These are phyloP conservation scores for Citrus cavaleriei DNA, from an alignment of 345 rosid species.

Conservation along the genomic window DNA sequence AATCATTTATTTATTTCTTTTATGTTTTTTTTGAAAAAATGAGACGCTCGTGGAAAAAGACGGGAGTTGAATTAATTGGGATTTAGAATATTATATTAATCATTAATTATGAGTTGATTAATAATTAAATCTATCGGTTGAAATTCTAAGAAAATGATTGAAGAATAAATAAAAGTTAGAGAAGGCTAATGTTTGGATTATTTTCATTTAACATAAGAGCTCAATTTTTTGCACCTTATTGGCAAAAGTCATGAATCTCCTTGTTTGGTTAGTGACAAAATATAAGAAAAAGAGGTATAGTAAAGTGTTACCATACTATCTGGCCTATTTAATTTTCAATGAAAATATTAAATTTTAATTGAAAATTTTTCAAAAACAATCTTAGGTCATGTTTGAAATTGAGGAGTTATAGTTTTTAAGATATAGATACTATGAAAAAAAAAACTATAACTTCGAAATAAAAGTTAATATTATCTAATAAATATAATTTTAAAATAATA, in stretches of 20 bases:
- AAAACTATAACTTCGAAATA: too few species aligned
- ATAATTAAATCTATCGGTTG: background rate
- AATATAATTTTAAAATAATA: too few species aligned
- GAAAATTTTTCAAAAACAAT: too few species aligned
- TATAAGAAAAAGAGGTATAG: too few species aligned
- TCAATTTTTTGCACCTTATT: background rate
- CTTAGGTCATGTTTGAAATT: accelerated
- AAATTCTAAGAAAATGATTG: background rate
- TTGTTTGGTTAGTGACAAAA: too few species aligned
- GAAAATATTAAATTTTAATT: too few species aligned
- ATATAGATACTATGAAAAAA: too few species aligned
- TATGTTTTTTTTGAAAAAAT: too few species aligned
- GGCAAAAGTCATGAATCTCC: background rate
- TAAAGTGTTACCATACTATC: too few species aligned
- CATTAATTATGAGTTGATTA: background rate
- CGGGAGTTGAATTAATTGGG: background rate
- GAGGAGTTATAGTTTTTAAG: accelerated
- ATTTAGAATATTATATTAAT: background rate
- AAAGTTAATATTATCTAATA: too few species aligned
- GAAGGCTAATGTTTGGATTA: background rate
- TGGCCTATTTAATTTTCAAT: too few species aligned
- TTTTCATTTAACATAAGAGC: background rate
- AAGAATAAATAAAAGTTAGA: background rate
- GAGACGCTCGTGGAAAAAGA: background rate
- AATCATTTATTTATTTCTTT: background rate